phyloP scores from a whole-genome alignment of 495 filamentous ascomycete genomes.

The Cetradonia linearis region DNA sequence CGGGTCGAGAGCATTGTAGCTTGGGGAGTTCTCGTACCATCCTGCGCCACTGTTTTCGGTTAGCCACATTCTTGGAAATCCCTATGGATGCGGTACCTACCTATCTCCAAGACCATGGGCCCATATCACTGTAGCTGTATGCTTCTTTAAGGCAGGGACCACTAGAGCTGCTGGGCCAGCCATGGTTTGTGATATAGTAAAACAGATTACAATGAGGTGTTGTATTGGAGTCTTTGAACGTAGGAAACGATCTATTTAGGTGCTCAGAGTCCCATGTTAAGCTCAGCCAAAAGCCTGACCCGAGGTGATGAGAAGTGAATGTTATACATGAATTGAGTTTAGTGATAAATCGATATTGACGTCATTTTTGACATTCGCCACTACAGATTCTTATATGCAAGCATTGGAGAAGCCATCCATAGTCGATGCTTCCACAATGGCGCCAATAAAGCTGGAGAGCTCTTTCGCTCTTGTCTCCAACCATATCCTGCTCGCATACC shows the following conservation, averaged over 20 bases:
- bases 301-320: too few species aligned
- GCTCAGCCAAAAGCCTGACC: too few species aligned
- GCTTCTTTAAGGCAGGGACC: conserved; percentile 77
- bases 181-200: neutral
- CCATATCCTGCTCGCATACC: neutral
- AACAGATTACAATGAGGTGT: neutral
- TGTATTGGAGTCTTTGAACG: too few species aligned
- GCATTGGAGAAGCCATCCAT: neutral
- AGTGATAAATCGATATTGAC: conserved; percentile 8
- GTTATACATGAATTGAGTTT: neutral
- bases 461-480: neutral
- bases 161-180: conserved; percentile 48
- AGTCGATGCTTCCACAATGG: neutral
- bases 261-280: too few species aligned
- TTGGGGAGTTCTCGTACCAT: conserved; percentile 41
- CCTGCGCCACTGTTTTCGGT: conserved; percentile 47
- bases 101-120: conserved; percentile 83
- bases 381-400: neutral
- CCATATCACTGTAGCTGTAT: conserved; percentile 92
- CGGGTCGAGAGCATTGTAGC: too few species aligned
- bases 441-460: neutral
- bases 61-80: neutral
- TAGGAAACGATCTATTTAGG: too few species aligned
- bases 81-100: conserved; percentile 31
- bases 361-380: conserved; percentile 4